These are phyloP conservation scores for Hypoxylon fuscum DNA, from an alignment of 495 filamentous ascomycete genomes.

Conservation along the genomic window DNA sequence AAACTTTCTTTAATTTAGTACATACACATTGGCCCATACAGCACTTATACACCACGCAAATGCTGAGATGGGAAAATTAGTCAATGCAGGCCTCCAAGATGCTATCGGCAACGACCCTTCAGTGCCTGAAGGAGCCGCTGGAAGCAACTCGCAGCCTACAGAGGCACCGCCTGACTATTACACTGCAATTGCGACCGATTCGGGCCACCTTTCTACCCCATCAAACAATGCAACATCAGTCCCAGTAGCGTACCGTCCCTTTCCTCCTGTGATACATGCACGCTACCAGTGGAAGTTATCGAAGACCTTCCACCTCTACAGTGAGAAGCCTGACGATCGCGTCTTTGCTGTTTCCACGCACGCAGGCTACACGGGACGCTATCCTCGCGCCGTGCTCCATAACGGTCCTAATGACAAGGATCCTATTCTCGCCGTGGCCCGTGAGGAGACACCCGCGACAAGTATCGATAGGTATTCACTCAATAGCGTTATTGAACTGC, in stretches of 20 bases:
- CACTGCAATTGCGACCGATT: background rate
- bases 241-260: background rate
- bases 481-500: constrained; percentile 1
- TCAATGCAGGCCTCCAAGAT: constrained; percentile 66
- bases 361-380: background rate
- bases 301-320: background rate
- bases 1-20: no score
- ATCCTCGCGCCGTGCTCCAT: constrained; percentile 1
- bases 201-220: background rate
- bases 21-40: no score
- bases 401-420: constrained; percentile 3
- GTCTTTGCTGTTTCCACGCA: background rate
- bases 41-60: no score
- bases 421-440: background rate
- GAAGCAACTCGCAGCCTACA: background rate
- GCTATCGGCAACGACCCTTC: no score
- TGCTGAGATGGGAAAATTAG: constrained; percentile 72
- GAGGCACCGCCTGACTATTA: constrained; percentile 5
- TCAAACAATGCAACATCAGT: no score
- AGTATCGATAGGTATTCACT: background rate
- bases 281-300: constrained; percentile 9
- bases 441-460: background rate
- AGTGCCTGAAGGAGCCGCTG: background rate
- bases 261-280: constrained; percentile 6
- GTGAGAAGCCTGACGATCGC: background rate